A percentile compares a stretch with the other conserved stretches of the same genome.
Conservation (phyloP, 2,329 filamentous ascomycete genomes). For the Alternaria sp. region DNA sequence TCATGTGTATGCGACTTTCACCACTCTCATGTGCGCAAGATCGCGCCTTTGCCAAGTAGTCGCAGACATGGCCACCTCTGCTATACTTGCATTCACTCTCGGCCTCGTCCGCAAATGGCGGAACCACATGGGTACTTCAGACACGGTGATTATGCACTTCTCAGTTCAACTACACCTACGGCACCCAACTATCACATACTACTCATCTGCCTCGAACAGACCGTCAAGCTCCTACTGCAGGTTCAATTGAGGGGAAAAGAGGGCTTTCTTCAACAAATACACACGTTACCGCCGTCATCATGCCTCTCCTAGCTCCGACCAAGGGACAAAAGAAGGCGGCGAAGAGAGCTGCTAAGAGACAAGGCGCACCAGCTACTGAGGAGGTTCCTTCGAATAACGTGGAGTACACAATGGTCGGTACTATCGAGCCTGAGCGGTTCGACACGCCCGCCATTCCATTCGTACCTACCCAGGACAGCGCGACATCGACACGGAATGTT, state of each 20-base stretch:
- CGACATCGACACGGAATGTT: neutral
- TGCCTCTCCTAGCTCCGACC: neutral
- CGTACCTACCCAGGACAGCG: neutral
- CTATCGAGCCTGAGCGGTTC: neutral
- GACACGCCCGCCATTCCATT: no score
- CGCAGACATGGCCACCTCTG: neutral
- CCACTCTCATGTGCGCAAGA: neutral
- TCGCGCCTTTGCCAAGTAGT: neutral
- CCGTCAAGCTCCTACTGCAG: neutral
- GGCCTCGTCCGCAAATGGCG: neutral
- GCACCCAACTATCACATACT: neutral
- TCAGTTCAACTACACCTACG: neutral
- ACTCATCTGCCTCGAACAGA: neutral
- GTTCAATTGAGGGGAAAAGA: no score
- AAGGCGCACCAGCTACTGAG: neutral
- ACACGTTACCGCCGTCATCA: neutral
- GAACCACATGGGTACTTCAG: neutral
- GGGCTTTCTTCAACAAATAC: neutral
- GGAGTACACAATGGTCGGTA: neutral
- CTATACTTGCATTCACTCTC: neutral
- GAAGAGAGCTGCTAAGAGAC: neutral
- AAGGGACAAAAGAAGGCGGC: neutral
- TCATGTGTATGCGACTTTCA: neutral
- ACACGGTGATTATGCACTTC: neutral
- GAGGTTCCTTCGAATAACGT: neutral